Percentiles rank a stretch among this genome's conserved stretches.
phyloP scores from a whole-genome alignment of 2,329 filamentous ascomycete species.

The Tolypocladium amazonense region DNA sequence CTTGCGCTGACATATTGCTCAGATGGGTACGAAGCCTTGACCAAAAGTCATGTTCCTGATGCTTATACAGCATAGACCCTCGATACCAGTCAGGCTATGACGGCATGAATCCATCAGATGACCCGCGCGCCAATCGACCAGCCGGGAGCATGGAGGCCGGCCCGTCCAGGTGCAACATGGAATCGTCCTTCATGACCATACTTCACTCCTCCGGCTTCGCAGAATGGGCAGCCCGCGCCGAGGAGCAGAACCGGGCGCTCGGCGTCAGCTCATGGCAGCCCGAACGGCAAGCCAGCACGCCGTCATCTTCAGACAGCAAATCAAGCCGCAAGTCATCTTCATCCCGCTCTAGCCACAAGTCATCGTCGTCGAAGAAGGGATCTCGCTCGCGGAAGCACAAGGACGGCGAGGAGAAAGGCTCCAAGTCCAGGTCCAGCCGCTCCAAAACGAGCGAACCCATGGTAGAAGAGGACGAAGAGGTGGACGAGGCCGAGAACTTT shows the following conservation, averaged over 20 bases:
- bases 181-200: constrained; percentile 5
- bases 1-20: not conserved
- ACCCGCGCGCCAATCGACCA: not conserved
- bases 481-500: constrained; percentile 1
- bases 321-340: not conserved
- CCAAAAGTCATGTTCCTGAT: not conserved
- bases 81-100: not conserved
- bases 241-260: constrained; percentile 2
- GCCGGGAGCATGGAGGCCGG: constrained; percentile 3
- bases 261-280: not conserved
- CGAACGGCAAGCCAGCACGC: not conserved
- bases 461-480: not conserved
- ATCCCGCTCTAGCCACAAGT: not conserved
- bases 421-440: not conserved
- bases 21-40: not conserved
- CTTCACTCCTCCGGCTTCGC: constrained; percentile 4
- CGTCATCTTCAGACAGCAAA: not conserved
- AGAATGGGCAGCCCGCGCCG: constrained; percentile 7
- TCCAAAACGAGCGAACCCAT: not conserved
- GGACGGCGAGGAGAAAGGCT: not conserved
- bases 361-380: not conserved
- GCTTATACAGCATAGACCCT: not conserved
- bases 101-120: not conserved
- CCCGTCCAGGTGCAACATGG: constrained; percentile 6
- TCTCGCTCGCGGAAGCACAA: not conserved